A percentile compares a stretch with the other conserved stretches of the same genome.
These are phyloP conservation scores for Aspergillus jensenii DNA, from an alignment of 2,329 filamentous ascomycete genomes.

Conservation along the genomic window DNA sequence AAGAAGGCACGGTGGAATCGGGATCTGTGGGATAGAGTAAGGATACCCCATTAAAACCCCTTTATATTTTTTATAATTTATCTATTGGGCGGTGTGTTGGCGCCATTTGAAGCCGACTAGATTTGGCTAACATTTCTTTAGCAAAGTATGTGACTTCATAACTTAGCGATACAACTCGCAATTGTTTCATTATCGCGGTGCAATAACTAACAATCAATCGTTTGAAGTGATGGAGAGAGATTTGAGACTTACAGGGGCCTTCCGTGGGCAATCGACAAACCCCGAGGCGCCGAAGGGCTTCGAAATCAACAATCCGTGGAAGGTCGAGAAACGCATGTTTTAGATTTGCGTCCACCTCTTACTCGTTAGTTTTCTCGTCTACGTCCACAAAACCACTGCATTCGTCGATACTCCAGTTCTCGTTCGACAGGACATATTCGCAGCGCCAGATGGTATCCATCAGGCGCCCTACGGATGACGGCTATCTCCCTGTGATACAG, in stretches of 20 bases:
- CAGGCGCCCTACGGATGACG: not conserved
- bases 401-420: not conserved
- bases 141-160: constrained; percentile 52
- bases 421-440: not conserved
- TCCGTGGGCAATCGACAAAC: constrained; percentile 62
- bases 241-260: constrained; percentile 59
- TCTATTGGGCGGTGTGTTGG: not conserved
- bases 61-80: not conserved
- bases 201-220: constrained; percentile 23
- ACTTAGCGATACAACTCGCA: not conserved
- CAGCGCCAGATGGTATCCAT: not conserved
- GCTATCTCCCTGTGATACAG: not conserved
- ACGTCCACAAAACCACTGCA: constrained; percentile 17
- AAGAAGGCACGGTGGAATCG: constrained; percentile 61
- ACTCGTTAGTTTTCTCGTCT: constrained; percentile 19
- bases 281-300: constrained; percentile 60
- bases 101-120: constrained; percentile 14
- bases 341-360: constrained; percentile 22
- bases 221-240: constrained; percentile 66
- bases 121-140: constrained; percentile 44
- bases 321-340: constrained; percentile 52
- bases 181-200: not conserved
- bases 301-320: constrained; percentile 68
- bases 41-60: constrained; percentile 24
- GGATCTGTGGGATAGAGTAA: constrained; percentile 65